These are phyloP conservation scores for Rhizophagus prolifer DNA, from an alignment of 192 early-diverging fungal species.

Conservation along the genomic window DNA sequence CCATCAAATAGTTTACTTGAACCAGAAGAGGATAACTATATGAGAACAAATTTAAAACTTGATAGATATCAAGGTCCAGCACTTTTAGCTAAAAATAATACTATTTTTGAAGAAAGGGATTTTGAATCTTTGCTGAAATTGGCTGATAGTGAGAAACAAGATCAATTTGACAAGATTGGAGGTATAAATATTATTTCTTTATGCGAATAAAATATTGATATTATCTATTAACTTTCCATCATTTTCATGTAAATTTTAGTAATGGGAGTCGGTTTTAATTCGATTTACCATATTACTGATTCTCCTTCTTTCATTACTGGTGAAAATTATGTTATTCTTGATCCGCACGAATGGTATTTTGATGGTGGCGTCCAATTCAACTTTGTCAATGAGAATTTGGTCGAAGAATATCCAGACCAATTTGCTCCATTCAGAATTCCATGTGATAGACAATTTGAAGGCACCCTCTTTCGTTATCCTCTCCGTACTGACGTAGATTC, in stretches of 20 bases:
- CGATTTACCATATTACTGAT: constrained; percentile 44
- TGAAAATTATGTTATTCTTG: constrained; percentile 36
- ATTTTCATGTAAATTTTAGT: neutral
- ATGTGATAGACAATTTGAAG: constrained; percentile 30
- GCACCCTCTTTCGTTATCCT: constrained; percentile 44
- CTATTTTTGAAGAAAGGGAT: constrained; percentile 24
- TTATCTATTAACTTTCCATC: neutral
- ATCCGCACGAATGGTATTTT: constrained; percentile 37
- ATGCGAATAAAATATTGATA: neutral
- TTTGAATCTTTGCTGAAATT: constrained; percentile 30
- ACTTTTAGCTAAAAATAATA: constrained; percentile 28
- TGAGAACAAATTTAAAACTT: neutral
- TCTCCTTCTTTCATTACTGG: constrained; percentile 37
- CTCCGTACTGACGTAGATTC: constrained; percentile 35
- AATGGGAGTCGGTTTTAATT: constrained; percentile 10
- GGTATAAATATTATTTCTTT: neutral
- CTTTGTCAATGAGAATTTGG: constrained; percentile 12
- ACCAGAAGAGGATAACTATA: neutral
- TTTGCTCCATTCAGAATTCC: constrained; percentile 29
- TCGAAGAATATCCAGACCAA: constrained; percentile 28
- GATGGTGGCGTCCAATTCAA: constrained; percentile 27
- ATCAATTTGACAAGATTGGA: constrained; percentile 12
- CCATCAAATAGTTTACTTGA: neutral
- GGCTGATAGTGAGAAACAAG: constrained; percentile 31
- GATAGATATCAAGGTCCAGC: constrained; percentile 32